A percentile compares a stretch with the other conserved stretches of the same genome.
These are phyloP conservation scores for Neofusicoccum kwambonambiense DNA, from an alignment of 2,329 filamentous ascomycete species.

Conservation along the genomic window DNA sequence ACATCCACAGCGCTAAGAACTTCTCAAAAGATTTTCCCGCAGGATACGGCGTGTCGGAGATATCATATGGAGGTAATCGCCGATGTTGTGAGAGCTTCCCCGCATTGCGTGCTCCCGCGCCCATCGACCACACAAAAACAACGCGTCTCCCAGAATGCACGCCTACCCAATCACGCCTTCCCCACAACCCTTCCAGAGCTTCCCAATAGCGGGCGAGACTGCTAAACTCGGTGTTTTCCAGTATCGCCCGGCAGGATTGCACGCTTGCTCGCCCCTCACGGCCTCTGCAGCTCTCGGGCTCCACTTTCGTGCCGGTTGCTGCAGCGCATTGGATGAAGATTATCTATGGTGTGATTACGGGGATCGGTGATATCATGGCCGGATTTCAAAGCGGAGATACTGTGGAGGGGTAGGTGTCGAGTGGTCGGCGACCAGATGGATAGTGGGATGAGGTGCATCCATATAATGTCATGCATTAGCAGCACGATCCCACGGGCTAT, in stretches of 20 bases:
- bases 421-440: neutral
- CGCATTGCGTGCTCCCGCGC: constrained; percentile 18
- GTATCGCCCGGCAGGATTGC: neutral
- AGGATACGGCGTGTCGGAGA: neutral
- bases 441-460: neutral
- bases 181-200: neutral
- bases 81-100: constrained; percentile 18
- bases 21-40: neutral
- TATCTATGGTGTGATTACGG: constrained; percentile 17
- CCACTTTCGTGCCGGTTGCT: neutral
- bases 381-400: constrained; percentile 5
- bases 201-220: neutral
- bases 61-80: neutral
- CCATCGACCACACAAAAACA: neutral
- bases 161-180: neutral
- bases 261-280: neutral
- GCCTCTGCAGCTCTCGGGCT: neutral
- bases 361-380: constrained; percentile 8
- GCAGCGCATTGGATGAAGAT: constrained; percentile 5
- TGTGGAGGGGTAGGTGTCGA: neutral
- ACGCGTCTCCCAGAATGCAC: neutral
- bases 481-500: neutral
- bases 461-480: constrained; percentile 5
- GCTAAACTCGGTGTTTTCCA: neutral
- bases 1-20: neutral